phyloP scores from a whole-genome alignment of 2,329 filamentous ascomycete species.

The Nothophaeocryptopus gaeumannii region DNA sequence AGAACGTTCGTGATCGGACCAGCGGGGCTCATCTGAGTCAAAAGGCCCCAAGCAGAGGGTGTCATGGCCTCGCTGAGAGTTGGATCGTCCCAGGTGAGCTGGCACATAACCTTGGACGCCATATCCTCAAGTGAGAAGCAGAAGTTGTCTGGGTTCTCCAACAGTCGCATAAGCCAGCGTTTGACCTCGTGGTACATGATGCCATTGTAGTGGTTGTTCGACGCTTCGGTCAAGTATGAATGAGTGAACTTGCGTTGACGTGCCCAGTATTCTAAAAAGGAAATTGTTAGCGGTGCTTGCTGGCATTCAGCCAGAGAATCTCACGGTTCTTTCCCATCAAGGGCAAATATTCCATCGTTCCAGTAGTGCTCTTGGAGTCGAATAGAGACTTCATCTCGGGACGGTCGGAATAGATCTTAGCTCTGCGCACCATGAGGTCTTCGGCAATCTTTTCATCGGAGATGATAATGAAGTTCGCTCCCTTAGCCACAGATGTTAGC shows the following conservation, averaged over 20 bases:
- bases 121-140: constrained; percentile 54
- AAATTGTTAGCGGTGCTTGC: neutral
- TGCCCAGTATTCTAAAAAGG: constrained; percentile 50
- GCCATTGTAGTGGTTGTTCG: constrained; percentile 46
- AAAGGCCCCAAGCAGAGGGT: constrained; percentile 54
- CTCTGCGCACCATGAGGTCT: constrained; percentile 53
- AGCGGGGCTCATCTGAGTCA: constrained; percentile 58
- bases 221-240: constrained; percentile 48
- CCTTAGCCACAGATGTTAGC: constrained; percentile 2
- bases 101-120: constrained; percentile 57
- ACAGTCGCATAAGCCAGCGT: constrained; percentile 50
- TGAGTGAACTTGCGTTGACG: constrained; percentile 55
- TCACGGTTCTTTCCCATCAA: constrained; percentile 56
- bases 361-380: constrained; percentile 54
- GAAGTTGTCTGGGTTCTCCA: constrained; percentile 53
- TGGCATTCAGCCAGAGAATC: constrained; percentile 19
- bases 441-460: constrained; percentile 54
- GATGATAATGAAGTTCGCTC: constrained; percentile 48
- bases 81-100: constrained; percentile 54
- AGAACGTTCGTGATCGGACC: constrained; percentile 58
- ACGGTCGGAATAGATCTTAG: constrained; percentile 53
- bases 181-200: constrained; percentile 55
- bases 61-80: constrained; percentile 49
- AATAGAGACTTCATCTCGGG: constrained; percentile 51
- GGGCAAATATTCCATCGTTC: constrained; percentile 57